Conservation (phyloP, 176 grass and related monocot species). For the Zea luxurians region DNA sequence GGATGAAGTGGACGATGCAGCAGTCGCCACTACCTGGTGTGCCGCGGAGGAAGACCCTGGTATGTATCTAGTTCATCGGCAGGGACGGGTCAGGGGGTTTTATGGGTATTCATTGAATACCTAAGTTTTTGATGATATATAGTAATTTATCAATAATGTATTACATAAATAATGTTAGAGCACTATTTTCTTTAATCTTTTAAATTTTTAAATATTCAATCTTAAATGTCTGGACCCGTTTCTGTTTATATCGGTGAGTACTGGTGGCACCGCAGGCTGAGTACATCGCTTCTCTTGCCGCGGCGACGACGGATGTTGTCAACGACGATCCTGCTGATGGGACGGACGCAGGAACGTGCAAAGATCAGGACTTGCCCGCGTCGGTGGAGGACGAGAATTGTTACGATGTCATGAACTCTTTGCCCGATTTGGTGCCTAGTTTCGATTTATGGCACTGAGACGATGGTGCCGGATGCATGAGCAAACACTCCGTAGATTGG, state of each 20-base stretch:
- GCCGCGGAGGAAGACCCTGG: background rate
- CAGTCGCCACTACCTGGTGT: background rate
- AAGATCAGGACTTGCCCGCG: background rate
- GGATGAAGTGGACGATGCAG: background rate
- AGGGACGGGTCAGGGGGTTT: too few species aligned
- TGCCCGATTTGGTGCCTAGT: background rate
- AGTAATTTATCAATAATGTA: too few species aligned
- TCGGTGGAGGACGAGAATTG: background rate
- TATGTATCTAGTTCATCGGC: background rate
- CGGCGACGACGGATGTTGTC: background rate
- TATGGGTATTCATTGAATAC: too few species aligned
- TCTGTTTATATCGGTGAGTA: background rate
- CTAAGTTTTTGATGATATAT: too few species aligned
- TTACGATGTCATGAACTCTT: background rate
- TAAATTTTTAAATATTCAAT: too few species aligned
- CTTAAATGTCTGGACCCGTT: too few species aligned
- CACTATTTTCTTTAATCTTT: too few species aligned
- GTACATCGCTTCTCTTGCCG: background rate
- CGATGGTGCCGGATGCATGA: background rate
- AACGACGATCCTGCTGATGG: too few species aligned
- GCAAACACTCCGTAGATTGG: background rate
- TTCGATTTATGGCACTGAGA: background rate
- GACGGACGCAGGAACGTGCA: too few species aligned
- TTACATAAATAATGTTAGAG: too few species aligned
- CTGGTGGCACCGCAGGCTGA: background rate